phyloP scores from a whole-genome alignment of 768 basidiomycete species.

The Trametes villosa region DNA sequence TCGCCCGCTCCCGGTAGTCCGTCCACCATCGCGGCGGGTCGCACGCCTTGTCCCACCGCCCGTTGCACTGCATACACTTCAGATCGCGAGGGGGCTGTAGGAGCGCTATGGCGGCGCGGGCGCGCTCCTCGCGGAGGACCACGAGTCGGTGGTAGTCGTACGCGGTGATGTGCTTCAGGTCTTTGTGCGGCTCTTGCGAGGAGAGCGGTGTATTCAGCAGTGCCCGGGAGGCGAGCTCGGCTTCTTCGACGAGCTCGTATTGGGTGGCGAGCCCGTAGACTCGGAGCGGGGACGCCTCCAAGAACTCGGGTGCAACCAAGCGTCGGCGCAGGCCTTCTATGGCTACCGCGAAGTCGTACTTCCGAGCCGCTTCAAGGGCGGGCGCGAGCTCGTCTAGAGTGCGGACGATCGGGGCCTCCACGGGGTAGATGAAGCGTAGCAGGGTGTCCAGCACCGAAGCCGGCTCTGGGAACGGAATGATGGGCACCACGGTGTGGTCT shows the following conservation, averaged over 20 bases:
- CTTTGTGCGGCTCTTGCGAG: conserved; percentile 61
- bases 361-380: conserved; percentile 57
- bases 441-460: conserved; percentile 49
- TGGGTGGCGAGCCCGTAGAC: conserved; percentile 76
- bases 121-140: conserved; percentile 59
- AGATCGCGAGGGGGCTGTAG: conserved; percentile 51
- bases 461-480: conserved; percentile 61
- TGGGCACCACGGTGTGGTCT: conserved; percentile 36
- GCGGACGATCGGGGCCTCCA: conserved; percentile 54
- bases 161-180: conserved; percentile 69
- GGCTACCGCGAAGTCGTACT: conserved; percentile 63
- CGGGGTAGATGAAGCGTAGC: conserved; percentile 65
- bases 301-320: conserved; percentile 55
- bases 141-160: conserved; percentile 69
- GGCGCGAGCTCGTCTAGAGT: conserved; percentile 58
- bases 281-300: conserved; percentile 53
- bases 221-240: conserved; percentile 59
- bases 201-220: conserved; percentile 59
- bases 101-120: conserved; percentile 50
- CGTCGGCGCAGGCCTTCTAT: conserved; percentile 52
- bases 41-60: conserved; percentile 47
- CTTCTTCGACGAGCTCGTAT: conserved; percentile 66
- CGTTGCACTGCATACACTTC: conserved; percentile 74
- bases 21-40: conserved; percentile 71
- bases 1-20: conserved; percentile 60